phyloP scores from a whole-genome alignment of 352 stramenopile genomes.

The Globisporangium paddicum region DNA sequence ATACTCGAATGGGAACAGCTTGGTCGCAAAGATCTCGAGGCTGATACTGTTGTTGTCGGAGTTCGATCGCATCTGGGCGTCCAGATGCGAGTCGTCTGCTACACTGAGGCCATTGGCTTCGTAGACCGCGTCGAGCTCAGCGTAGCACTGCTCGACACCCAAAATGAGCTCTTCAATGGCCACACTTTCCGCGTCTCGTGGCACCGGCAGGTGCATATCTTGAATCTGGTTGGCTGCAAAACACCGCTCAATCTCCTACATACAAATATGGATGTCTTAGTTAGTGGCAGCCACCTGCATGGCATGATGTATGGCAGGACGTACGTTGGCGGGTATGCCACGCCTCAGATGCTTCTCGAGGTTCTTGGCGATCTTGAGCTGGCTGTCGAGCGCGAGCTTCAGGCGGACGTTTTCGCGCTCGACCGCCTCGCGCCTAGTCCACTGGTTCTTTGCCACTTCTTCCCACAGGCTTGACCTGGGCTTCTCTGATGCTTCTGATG shows the following conservation, averaged over 20 bases:
- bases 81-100: slow-evolving; percentile 17
- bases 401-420: slow-evolving; percentile 51
- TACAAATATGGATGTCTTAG: not conserved
- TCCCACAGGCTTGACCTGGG: not conserved
- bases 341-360: slow-evolving; percentile 19
- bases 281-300: not conserved
- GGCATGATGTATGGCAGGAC: slow-evolving; percentile 12
- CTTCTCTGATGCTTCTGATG: not conserved
- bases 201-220: not conserved
- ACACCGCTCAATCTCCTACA: not conserved
- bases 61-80: slow-evolving; percentile 20
- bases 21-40: slow-evolving; percentile 26
- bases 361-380: too few relatives aligned
- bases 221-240: not conserved
- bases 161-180: slow-evolving; percentile 20
- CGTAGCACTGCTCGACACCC: slow-evolving; percentile 19
- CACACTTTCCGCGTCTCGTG: not conserved
- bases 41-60: slow-evolving; percentile 21
- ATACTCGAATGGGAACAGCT: slow-evolving; percentile 26
- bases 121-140: slow-evolving; percentile 21
- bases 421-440: not conserved
- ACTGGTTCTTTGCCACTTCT: slow-evolving; percentile 1
- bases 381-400: slow-evolving; percentile 41
- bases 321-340: not conserved
- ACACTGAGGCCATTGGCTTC: slow-evolving; percentile 14